Evolutionary conservation across 768 basidiomycete species (phyloP).

Genomic region (Daedalea quercina): DNA sequence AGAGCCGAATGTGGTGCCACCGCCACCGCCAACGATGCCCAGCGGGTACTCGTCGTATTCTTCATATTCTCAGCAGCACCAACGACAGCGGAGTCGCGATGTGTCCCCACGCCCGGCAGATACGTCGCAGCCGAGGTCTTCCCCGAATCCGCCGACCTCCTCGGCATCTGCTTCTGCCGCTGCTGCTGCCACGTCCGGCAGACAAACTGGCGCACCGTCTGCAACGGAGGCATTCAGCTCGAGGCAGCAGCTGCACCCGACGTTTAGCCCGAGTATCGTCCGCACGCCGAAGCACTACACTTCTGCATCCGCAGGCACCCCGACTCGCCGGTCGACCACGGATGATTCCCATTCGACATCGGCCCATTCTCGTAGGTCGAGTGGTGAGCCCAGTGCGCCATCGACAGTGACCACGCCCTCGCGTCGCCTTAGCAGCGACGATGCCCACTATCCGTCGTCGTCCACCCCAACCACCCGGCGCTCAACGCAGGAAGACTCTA

Average conservation of each 20-base stretch:
- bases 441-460: slow-evolving; percentile 3
- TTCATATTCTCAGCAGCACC: slow-evolving; percentile 5
- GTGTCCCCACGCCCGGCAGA: slow-evolving; percentile 9
- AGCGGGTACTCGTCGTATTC: slow-evolving; percentile 1
- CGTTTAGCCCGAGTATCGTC: slow-evolving; percentile 63
- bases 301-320: slow-evolving; percentile 10
- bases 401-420: slow-evolving; percentile 5
- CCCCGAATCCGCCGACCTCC: slow-evolving; percentile 13
- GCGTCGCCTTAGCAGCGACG: slow-evolving; percentile 3
- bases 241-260: slow-evolving; percentile 48
- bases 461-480: slow-evolving; percentile 5
- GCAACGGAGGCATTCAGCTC: slow-evolving; percentile 40
- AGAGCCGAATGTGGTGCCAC: no score
- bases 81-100: slow-evolving; percentile 8
- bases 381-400: neutral
- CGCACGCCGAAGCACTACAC: slow-evolving; percentile 63
- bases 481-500: neutral
- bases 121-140: slow-evolving; percentile 6
- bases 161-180: slow-evolving; percentile 9
- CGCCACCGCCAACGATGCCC: no score
- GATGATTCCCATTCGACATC: slow-evolving; percentile 20
- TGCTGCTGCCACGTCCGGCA: slow-evolving; percentile 3
- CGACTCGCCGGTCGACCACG: slow-evolving; percentile 4
- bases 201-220: slow-evolving; percentile 9
- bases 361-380: slow-evolving; percentile 33